Conservation (phyloP, 441 rosid genomes). For the Kokia cookei region DNA sequence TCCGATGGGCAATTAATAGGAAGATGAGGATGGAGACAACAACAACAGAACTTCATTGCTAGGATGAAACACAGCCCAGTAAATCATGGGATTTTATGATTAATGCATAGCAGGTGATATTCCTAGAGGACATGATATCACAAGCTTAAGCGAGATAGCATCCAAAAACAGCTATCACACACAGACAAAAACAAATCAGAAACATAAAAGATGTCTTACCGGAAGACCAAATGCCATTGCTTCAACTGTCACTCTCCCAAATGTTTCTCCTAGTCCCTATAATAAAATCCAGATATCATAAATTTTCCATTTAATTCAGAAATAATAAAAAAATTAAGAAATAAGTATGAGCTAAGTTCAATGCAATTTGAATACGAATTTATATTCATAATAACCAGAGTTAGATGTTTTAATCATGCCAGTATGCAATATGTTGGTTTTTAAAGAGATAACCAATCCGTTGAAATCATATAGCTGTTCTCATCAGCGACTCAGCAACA, state of each 20-base stretch:
- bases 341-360: background rate
- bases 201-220: conserved; percentile 24
- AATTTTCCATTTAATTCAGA: background rate
- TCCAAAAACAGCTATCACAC: background rate
- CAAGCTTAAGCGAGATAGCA: background rate
- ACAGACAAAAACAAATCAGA: background rate
- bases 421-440: background rate
- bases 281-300: conserved; percentile 9
- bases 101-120: background rate
- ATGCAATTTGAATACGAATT: background rate
- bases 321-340: background rate
- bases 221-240: conserved; percentile 98
- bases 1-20: background rate
- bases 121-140: background rate
- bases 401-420: background rate
- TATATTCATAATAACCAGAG: background rate
- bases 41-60: background rate
- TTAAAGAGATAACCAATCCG: background rate
- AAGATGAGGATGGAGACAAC: background rate
- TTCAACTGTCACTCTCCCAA: conserved; percentile 96
- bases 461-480: background rate
- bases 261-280: conserved; percentile 94
- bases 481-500: background rate
- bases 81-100: background rate
- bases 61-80: background rate